Conservation (phyloP, 1,284 basidiomycete species). For the Tilletia indica region DNA sequence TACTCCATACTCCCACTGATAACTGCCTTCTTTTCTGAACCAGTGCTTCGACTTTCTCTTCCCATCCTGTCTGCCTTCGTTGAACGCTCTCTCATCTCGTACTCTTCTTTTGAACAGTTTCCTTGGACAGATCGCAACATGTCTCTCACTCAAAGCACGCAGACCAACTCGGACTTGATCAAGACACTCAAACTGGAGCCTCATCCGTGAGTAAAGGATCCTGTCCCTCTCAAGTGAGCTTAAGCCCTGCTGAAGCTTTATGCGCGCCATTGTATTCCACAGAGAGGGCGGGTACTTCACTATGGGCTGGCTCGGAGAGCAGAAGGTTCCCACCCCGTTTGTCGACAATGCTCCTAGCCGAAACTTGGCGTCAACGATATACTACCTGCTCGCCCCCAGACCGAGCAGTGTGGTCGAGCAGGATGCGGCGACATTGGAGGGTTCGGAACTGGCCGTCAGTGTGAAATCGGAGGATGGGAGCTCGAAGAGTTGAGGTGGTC, state of each 20-base stretch:
- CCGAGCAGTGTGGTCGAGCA: constrained; percentile 27
- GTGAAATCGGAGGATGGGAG: not conserved
- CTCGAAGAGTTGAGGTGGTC: constrained; percentile 1
- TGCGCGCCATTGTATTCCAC: not conserved
- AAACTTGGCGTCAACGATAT: constrained; percentile 33
- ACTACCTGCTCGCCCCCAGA: constrained; percentile 35
- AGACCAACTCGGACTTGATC: constrained; percentile 32
- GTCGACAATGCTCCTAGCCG: constrained; percentile 28
- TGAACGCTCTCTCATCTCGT: too few relatives aligned
- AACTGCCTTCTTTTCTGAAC: too few relatives aligned
- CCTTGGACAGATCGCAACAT: too few relatives aligned
- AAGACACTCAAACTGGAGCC: constrained; percentile 32
- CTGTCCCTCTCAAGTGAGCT: too few relatives aligned
- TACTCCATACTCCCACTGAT: too few relatives aligned
- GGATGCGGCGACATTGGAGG: constrained; percentile 3
- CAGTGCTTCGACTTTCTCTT: too few relatives aligned
- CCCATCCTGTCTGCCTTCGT: too few relatives aligned
- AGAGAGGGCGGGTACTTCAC: constrained; percentile 36
- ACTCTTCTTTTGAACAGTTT: too few relatives aligned
- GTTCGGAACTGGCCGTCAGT: too few relatives aligned
- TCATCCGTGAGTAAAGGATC: constrained; percentile 25
- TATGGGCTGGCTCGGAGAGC: constrained; percentile 28
- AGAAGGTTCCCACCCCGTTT: constrained; percentile 31
- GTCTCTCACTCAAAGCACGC: constrained; percentile 9
- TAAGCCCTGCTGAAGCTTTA: too few relatives aligned